These are phyloP conservation scores for Cucurbita moschata DNA, from an alignment of 306 rosid species.

Conservation along the genomic window DNA sequence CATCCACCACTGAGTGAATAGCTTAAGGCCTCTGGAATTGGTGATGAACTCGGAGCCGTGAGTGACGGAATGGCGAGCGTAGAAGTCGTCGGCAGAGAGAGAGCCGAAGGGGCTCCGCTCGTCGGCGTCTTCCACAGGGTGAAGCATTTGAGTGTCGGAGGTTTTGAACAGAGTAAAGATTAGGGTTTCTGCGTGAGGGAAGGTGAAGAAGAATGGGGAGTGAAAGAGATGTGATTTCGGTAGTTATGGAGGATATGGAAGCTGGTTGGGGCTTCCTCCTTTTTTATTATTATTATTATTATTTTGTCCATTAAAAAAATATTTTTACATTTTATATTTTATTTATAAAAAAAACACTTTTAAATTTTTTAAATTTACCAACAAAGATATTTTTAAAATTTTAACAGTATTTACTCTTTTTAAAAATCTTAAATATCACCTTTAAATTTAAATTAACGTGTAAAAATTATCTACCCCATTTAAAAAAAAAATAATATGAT, in stretches of 20 bases:
- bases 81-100: slow-evolving; percentile 58
- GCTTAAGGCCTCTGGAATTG: slow-evolving; percentile 57
- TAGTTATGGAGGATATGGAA: neutral
- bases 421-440: no score
- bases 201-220: neutral
- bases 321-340: no score
- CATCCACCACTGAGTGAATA: slow-evolving; percentile 89
- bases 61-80: slow-evolving; percentile 55
- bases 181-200: neutral
- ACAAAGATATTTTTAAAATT: no score
- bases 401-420: no score
- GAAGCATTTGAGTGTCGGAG: slow-evolving; percentile 33
- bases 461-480: no score
- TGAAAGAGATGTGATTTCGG: neutral
- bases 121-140: slow-evolving; percentile 72
- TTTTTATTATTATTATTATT: no score
- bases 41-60: slow-evolving; percentile 61
- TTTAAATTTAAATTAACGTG: no score
- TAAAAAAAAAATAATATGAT: no score
- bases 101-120: slow-evolving; percentile 64
- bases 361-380: no score
- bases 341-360: no score
- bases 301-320: no score
- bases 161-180: neutral
- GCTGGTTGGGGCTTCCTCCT: neutral